Conservation (phyloP, 2,329 filamentous ascomycete species). For the Colletotrichum sp. region DNA sequence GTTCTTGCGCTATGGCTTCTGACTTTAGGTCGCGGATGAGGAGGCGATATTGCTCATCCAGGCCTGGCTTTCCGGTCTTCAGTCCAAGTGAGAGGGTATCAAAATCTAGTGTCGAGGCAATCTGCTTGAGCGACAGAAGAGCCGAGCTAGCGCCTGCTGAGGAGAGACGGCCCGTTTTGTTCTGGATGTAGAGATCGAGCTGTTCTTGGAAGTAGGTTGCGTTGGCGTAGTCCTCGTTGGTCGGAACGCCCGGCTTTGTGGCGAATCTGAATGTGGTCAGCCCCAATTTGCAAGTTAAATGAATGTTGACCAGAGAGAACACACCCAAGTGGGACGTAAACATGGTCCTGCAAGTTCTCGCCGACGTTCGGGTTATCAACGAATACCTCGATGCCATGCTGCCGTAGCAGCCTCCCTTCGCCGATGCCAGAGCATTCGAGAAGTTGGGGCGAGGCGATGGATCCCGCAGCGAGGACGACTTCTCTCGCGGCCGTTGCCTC, state of each 20-base stretch:
- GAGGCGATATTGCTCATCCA: slow-evolving; percentile 7
- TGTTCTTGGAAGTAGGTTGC: slow-evolving; percentile 14
- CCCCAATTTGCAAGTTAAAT: too few species aligned
- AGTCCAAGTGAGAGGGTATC: background rate
- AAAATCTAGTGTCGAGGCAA: background rate
- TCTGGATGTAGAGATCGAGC: slow-evolving; percentile 10
- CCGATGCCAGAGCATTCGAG: slow-evolving; percentile 69
- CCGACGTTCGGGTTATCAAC: slow-evolving; percentile 41
- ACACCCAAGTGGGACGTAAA: slow-evolving; percentile 13
- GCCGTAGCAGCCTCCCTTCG: slow-evolving; percentile 35
- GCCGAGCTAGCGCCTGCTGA: slow-evolving; percentile 13
- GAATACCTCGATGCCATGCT: slow-evolving; percentile 32
- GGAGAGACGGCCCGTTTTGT: slow-evolving; percentile 10
- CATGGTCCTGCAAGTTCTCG: slow-evolving; percentile 42
- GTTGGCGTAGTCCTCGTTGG: slow-evolving; percentile 14
- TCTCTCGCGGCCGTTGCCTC: slow-evolving; percentile 41
- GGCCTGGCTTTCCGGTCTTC: background rate
- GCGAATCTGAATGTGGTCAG: slow-evolving; percentile 2
- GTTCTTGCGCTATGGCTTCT: slow-evolving; percentile 2
- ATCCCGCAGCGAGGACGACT: slow-evolving; percentile 64
- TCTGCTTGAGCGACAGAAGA: slow-evolving; percentile 5
- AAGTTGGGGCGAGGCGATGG: slow-evolving; percentile 60
- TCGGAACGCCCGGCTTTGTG: slow-evolving; percentile 2
- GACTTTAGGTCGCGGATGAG: background rate
- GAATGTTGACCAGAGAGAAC: background rate